Evolutionary conservation across 1,139 yeast genomes (phyloP).

Genomic region (Tardiomyces blankii): DNA sequence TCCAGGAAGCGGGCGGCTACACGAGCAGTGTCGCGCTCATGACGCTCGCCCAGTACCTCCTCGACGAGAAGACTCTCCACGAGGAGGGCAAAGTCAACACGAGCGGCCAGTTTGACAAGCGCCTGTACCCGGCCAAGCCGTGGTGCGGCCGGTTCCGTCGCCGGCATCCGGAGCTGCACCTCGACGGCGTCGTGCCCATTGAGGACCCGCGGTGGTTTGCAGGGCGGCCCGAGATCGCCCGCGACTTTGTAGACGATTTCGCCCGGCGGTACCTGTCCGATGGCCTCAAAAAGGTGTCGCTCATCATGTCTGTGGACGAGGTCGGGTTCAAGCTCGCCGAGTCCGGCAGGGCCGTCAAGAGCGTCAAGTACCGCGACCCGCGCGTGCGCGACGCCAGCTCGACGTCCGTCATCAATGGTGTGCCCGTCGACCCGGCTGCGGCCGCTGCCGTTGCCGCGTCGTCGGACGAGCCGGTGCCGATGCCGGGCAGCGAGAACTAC

Average conservation of each 20-base stretch:
- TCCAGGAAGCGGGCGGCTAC: not conserved
- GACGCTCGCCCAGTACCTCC: not conserved
- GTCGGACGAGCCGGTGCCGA: not conserved
- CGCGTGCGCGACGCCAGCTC: not conserved
- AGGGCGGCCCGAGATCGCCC: not conserved
- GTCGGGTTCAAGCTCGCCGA: not conserved
- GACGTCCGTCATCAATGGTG: not conserved
- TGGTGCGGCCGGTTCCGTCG: not conserved
- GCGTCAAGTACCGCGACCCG: not conserved
- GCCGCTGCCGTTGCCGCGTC: not conserved
- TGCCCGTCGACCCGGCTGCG: not conserved
- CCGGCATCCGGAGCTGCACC: not conserved
- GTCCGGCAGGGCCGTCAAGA: not conserved
- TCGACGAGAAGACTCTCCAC: not conserved
- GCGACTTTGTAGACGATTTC: not conserved
- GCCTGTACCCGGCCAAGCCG: not conserved
- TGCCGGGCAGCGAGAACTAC: not conserved
- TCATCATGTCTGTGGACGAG: not conserved
- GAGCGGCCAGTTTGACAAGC: not conserved
- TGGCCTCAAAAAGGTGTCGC: not conserved
- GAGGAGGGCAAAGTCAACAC: not conserved
- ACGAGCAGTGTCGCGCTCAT: not conserved
- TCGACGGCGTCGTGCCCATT: not conserved
- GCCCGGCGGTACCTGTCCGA: not conserved
- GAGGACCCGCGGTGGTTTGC: not conserved